Evolutionary conservation across 2,329 filamentous ascomycete species (phyloP).

Genomic region (Neurospora sp.): DNA sequence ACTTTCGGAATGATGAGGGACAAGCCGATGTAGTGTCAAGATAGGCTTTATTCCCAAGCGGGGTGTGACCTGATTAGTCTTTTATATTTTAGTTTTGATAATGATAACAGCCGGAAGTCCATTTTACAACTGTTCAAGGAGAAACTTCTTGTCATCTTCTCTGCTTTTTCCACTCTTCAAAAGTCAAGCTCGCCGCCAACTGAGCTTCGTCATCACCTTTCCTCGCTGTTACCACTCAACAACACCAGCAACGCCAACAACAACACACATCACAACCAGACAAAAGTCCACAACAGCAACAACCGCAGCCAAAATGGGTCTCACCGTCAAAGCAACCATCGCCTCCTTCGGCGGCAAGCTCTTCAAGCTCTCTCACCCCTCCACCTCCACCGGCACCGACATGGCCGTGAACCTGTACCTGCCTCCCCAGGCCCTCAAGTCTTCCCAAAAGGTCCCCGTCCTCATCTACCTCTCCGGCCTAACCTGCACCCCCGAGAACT

Average conservation of each 20-base stretch:
- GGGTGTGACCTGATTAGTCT: not conserved
- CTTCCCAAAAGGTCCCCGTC: conserved; percentile 57
- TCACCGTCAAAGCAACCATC: conserved; percentile 84
- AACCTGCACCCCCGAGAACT: conserved; percentile 88
- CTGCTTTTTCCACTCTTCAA: not conserved
- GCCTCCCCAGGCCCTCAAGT: conserved; percentile 55
- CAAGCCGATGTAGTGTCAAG: not conserved
- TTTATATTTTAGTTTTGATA: not conserved
- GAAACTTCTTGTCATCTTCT: not conserved
- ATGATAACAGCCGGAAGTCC: not conserved
- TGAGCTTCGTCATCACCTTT: not conserved
- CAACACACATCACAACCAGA: not conserved
- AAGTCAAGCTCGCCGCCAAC: not conserved
- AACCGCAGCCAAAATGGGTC: conserved; percentile 48
- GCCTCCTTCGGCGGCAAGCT: conserved; percentile 89
- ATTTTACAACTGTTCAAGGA: not conserved
- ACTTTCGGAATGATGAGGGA: not conserved
- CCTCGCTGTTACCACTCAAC: not conserved
- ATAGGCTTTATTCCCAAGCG: not conserved
- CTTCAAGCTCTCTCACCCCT: conserved; percentile 83
- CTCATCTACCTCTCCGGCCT: conserved; percentile 90
- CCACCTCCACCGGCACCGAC: conserved; percentile 66
- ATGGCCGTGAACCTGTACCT: conserved; percentile 94
- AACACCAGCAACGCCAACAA: not conserved
- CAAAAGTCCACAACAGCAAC: not conserved